Conservation (phyloP, 805 yeast species). For the Candida odintsovae region DNA sequence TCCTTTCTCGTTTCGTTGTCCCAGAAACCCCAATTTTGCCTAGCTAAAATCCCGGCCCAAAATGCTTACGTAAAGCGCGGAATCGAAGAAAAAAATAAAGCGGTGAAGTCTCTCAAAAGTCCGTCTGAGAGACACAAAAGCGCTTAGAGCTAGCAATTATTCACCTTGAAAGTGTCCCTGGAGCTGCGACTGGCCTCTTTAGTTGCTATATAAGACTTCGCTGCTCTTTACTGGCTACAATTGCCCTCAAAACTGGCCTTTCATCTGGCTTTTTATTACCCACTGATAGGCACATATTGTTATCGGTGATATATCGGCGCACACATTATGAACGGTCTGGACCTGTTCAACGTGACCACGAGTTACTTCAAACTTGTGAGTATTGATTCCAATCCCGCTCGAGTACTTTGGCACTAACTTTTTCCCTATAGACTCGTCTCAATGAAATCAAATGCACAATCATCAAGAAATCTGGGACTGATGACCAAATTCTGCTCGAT, state of each 20-base stretch:
- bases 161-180: background rate
- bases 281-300: background rate
- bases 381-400: background rate
- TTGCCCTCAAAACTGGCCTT: background rate
- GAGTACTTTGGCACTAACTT: background rate
- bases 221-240: background rate
- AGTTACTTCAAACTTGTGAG: slow-evolving; percentile 21
- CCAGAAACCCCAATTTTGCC: background rate
- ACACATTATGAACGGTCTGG: slow-evolving; percentile 8
- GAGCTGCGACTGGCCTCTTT: background rate
- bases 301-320: background rate
- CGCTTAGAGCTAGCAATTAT: background rate
- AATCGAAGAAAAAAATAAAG: background rate
- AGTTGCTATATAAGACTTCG: background rate
- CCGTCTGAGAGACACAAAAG: background rate
- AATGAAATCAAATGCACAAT: slow-evolving; percentile 16
- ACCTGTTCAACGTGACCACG: slow-evolving; percentile 12
- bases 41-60: too few species aligned
- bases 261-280: background rate
- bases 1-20: background rate
- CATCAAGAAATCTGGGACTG: slow-evolving; percentile 13
- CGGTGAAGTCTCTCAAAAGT: background rate
- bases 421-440: slow-evolving; percentile 5
- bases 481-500: slow-evolving; percentile 36
- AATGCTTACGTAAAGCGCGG: background rate